A percentile compares a stretch with the other conserved stretches of the same genome.
Evolutionary conservation across 106 monocot species (phyloP).

Genomic region (Apostasia ramifera): DNA sequence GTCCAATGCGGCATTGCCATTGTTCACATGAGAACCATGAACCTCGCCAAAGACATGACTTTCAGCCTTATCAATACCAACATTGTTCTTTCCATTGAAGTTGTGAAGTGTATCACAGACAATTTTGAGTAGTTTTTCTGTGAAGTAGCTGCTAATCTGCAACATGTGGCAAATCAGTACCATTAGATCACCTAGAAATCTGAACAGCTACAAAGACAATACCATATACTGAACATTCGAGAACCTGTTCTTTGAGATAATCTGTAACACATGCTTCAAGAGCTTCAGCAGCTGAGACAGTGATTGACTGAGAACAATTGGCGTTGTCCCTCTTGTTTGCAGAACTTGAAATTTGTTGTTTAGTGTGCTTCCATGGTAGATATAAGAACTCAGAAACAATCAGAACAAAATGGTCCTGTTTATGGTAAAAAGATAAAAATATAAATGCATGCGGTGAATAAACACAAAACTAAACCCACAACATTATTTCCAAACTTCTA

Average conservation of each 20-base stretch:
- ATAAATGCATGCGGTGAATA: too few relatives aligned
- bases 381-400: conserved; percentile 87
- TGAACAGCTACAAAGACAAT: background rate
- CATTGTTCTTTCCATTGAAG: conserved; percentile 38
- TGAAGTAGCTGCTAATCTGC: conserved; percentile 89
- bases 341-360: conserved; percentile 32
- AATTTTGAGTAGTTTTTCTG: conserved; percentile 76
- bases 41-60: conserved; percentile 1
- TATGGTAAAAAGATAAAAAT: conserved; percentile 1
- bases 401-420: conserved; percentile 84
- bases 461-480: too few relatives aligned
- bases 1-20: conserved; percentile 70
- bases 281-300: conserved; percentile 56
- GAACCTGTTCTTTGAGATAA: conserved; percentile 78
- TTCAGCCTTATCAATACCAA: conserved; percentile 11
- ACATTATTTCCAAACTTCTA: too few relatives aligned
- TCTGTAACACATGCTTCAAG: conserved; percentile 50
- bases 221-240: background rate
- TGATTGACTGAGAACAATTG: conserved; percentile 65
- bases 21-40: conserved; percentile 22
- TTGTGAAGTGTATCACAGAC: conserved; percentile 58
- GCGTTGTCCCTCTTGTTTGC: conserved; percentile 20
- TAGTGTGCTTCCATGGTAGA: conserved; percentile 77
- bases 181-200: background rate
- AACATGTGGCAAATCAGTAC: conserved; percentile 9